Base-by-base conservation (phyloP, 2,329 filamentous ascomycete genomes). In the Conoideocrella luteorostrata region DNA sequence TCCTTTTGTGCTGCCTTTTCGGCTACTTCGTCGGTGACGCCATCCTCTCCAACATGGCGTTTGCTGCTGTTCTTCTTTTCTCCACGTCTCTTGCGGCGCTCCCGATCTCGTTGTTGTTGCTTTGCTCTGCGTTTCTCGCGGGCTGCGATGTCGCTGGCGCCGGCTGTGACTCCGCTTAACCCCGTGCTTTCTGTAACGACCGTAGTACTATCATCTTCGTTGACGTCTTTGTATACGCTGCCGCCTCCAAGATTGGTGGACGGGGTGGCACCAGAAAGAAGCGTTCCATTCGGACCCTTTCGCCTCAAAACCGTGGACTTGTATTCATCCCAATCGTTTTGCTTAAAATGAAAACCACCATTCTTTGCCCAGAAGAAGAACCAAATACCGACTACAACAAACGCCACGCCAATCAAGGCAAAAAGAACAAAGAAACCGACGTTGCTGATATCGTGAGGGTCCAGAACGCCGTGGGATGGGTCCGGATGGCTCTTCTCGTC, bases 291-390 rank as follows among this genome's bases (percentile, higher is more conserved):
- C 5, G 90, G 88, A 1, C 89, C 90, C 57, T 85, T 89, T 42
- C 90, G 85, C 33, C 93, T 79, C 36, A 98, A 68, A 2, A 98
- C 93, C 0, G 91, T 96, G 2, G 86, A 84, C 64, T 97, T 97
- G 78, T 98, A 98, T 59, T 98, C 93, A 5, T 97, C 91, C 91
- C 93, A 98, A 66, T 98, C 93, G 28, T 80, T 74, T 50, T 94
- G 71, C 37, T 77, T 77, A 74, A 89, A 97, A 50, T 86, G 71
- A 70, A 97, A 96, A 12, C 93, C 93, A 49, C 93, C 93, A 56
- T 97, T 95, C 68, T 86, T 91, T 45, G 91, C 91, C 86, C 88
- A 94, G 75, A 95, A 95, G 77, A 98, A 97, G 76, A 98, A 96
- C 90, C 93, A 98, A 59, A 97, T 88, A 20, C 75, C 78, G 0